Base-by-base conservation (phyloP, 2,329 filamentous ascomycete genomes). In the Epichloe gansuensis region DNA sequence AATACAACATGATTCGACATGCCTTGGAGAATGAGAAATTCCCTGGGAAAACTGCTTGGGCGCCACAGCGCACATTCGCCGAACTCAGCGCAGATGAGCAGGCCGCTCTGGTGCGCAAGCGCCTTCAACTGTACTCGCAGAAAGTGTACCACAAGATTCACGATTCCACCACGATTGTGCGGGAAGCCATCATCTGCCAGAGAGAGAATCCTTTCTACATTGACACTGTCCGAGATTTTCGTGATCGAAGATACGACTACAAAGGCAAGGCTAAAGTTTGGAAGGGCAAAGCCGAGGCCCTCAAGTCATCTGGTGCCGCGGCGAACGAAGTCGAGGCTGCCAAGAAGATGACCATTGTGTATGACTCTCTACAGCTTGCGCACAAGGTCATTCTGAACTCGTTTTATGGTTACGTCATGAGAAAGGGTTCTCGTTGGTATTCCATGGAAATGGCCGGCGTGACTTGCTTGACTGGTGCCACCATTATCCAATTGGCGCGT, bases 131-230 rank as follows among this genome's bases (percentile, higher is more conserved):
- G 37, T 98, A 95, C 72, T 94, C 89, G 63, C 95, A 97, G 68
- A 98, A 98, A 71, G 95, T 98, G 57, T 98, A 98, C 65, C 93
- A 98, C 76, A 98, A 97, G 68, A 97, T 98, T 55, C 91, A 95
- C 67, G 93, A 97, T 56, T 86, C 88, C 12, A 95, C 85, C 48
- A 97, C 88, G 0, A 93, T 94, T 54, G 85, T 93, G 56, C 83
- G 91, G 51, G 93, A 98, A 67, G 93, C 94, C 11, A 96, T 98
- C 65, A 97, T 98, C 62, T 98, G 93, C 63, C 93, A 98, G 65
- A 81, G 93, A 57, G 93, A 98, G 65, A 98, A 98, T 56, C 93
- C 93, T 0, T 98, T 98, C 67, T 98, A 98, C 63, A 91, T 98
- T 62, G 82, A 98, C 65, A 98, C 93, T 0, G 93, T 98, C 50